Conservation (phyloP, 305 asterid species). For the Rubia peregrina region DNA sequence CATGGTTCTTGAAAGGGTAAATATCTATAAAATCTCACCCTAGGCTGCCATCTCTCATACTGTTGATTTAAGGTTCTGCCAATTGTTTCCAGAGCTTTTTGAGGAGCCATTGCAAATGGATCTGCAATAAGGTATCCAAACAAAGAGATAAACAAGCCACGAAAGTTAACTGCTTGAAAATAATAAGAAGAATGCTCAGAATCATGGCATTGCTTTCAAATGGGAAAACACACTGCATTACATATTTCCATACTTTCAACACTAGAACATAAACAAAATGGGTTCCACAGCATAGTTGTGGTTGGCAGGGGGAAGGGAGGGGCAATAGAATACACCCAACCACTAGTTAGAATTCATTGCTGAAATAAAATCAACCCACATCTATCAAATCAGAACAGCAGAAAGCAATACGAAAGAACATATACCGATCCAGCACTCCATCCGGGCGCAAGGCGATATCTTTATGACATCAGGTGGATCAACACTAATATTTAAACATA, state of each 20-base stretch:
- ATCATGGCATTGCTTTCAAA: not conserved
- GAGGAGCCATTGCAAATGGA: constrained; percentile 96
- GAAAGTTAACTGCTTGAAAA: not conserved
- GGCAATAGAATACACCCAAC: not conserved
- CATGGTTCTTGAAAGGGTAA: not conserved
- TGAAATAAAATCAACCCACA: not conserved
- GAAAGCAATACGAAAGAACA: constrained; percentile 16
- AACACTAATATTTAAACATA: constrained; percentile 89
- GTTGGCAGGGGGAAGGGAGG: too few species aligned
- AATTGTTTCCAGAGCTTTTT: constrained; percentile 85
- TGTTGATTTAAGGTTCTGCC: constrained; percentile 88
- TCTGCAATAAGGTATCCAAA: constrained; percentile 41
- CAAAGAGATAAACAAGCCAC: constrained; percentile 11
- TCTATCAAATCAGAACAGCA: constrained; percentile 16
- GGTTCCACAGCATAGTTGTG: too few species aligned
- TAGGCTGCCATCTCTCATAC: constrained; percentile 99
- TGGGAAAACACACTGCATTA: not conserved
- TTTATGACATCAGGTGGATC: constrained; percentile 99
- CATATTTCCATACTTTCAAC: too few species aligned
- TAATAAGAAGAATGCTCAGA: not conserved
- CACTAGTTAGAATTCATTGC: not conserved
- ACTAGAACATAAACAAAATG: not conserved
- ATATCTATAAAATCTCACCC: constrained; percentile 37
- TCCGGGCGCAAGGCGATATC: constrained; percentile 98
- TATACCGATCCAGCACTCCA: constrained; percentile 99